Base-by-base conservation (phyloP, 768 basidiomycete genomes). In the Suillus luteus region DNA sequence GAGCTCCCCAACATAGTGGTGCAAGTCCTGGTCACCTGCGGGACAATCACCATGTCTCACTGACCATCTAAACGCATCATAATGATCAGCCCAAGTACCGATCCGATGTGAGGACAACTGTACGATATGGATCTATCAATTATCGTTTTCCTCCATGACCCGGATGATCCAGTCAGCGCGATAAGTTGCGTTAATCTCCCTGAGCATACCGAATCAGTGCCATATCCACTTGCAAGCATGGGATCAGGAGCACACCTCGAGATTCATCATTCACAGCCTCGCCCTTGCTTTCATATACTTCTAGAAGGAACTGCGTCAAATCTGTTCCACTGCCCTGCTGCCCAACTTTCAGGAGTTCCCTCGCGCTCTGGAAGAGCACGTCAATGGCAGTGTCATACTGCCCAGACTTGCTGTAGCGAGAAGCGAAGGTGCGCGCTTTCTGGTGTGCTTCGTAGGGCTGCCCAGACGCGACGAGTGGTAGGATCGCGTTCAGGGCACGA, bases 361-460 rank as follows among this genome's bases (percentile, higher is more conserved):
- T 83, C 1, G 95, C 89, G 51, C 89, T 90, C 71, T 95, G 91
- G 77, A 97, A 98, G 58, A 98, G 86, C 5, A 99, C 91, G 75
- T 96, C 91, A 76, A 95, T 91, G 19, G 97, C 96, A 15, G 89
- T 89, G 71, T 90, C 89, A 71, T 90, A 89, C 68, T 96, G 90
- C 2, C 81, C 81, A 3, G 92, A 85, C 79, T 95, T 94, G 59
- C 83, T 81, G 74, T 93, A 93, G 69, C 96, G 85, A 4, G 95
- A 89, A 5, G 94, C 94, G 67, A 96, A 97, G 19, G 96, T 98
- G 33, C 96, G 86, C 11, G 95, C 94, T 77, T 98, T 98, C 76
- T 98, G 96, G 70, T 98, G 96, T 0, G 96, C 96, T 65, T 95
- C 93, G 75, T 97, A 97, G 15, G 83, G 76, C 41, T 95, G 93